Base-by-base conservation (phyloP, 306 rosid species). In the Gynostemma pentaphyllum region DNA sequence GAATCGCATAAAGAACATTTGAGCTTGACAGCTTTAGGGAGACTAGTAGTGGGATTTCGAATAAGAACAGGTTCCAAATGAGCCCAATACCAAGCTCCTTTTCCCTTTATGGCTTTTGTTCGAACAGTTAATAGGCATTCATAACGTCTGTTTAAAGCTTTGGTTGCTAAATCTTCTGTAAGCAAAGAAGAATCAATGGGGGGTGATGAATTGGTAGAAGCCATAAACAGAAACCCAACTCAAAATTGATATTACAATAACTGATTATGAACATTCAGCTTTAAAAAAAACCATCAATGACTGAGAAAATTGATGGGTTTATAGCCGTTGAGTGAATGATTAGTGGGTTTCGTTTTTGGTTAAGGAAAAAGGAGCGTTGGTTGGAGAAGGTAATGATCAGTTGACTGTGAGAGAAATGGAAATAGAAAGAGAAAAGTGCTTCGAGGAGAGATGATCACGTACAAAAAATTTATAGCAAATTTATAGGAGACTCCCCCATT, bases 81-180 rank as follows among this genome's bases (percentile, higher is more conserved):
- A 1, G 86, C 87, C 98, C 98, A 92, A 67, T 92, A 92, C 98
- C 98, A 92, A 11, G 98, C 98, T 1, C 98, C 98, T 68, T 92
- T 92, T 14, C 98, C 98, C 68, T 86, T 92, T 16, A 86, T 68
- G 45, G 98, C 96, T 62, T 84, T 92, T 0, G 83, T 88, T 6
- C 96, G 81, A 1, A 92, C 96, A 0, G 95, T 83, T 8, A 88
- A 76, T 2, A 92, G 75, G 4, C 90, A 84, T 23, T 92, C 96
- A 56, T 75, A 92, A 7, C 98, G 89, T 44, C 84, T 82, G 72
- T 62, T 82, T 63, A 84, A 76, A 16, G 90, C 95, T 53, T 82
- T 84, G 15, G 77, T 73, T 15, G 94, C 96, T 12, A 79, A 21
- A 41, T 79, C 92, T 3, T 86, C 98, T 6, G 73, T 51, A 3